Evolutionary conservation across 108 stramenopile species (phyloP), one percentile per base, ranked within the genome.

Genomic region (Nitzschia inconspicua): DNA sequence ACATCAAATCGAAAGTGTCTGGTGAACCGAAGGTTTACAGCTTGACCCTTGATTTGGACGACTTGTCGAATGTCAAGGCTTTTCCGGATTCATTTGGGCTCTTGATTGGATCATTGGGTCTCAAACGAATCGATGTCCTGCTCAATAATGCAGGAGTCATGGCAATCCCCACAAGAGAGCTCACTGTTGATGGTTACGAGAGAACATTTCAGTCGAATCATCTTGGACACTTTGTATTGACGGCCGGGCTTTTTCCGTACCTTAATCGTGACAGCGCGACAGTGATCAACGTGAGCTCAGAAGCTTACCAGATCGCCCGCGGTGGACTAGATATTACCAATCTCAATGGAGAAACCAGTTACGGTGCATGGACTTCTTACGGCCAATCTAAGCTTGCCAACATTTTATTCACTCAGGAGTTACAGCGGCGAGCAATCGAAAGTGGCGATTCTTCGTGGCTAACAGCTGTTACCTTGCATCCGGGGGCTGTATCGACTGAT

Each of bases 111-210:
- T n/a, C n/a, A n/a, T 43, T 75, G 20, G 66, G 59, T 9, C 24
- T 76, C 1, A 67, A 55, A 24, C 42, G 69, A 10, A 66, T 92
- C 23, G 78, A 84, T 39, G 81, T 90, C 8, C 58, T 92, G 31
- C 49, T 95, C 47, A 91, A 93, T 57, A 95, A 95, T 76, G 94
- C 94, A 10, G 94, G 91, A 13, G 84, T 95, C 26, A 95, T 95
- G 93, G 89, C 89, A 24, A 73, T 93, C 51, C 91, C 87, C 9
- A 52, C 73, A 13, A 60, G 48, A 23, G 65, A 83, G 49, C 10
- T 85, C 4, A 91, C 91, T 36, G 68, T 75, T 28, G 94, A 95
- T 68, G 91, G 91, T 7, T 85, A 72, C 54, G 94, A 95, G 64
- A 53, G 75, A 28, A 85, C 85, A 16, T 83, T 95, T 44, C 86